These are phyloP conservation scores for Scutellaria minor DNA, from an alignment of 257 asterid species.

Conservation along the genomic window DNA sequence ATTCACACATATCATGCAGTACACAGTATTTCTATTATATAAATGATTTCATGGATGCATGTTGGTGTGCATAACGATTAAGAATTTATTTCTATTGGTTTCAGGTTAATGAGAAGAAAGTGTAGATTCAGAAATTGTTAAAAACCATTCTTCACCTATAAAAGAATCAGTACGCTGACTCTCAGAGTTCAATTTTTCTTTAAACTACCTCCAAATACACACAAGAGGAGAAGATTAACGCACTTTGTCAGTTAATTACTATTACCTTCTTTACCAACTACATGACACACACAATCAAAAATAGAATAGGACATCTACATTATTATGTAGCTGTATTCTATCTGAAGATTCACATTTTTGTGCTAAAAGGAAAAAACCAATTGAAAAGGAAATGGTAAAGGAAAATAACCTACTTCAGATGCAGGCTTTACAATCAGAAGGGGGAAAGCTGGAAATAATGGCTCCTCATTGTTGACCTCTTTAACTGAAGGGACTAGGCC, in stretches of 20 bases:
- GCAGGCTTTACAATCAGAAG: conserved; percentile 60
- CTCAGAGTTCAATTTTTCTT: background rate
- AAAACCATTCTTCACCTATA: conserved; percentile 6
- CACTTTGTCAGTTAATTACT: conserved; percentile 1
- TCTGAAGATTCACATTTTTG: conserved; percentile 31
- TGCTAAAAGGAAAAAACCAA: conserved; percentile 25
- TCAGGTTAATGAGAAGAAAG: conserved; percentile 16
- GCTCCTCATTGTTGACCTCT: conserved; percentile 96
- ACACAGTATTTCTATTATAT: background rate
- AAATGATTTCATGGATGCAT: conserved; percentile 1
- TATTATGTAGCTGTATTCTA: background rate
- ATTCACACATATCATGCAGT: background rate
- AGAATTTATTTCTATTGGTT: conserved; percentile 13
- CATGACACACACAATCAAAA: background rate
- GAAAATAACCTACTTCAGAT: conserved; percentile 55
- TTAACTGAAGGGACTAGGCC: conserved; percentile 94
- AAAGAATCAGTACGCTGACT: background rate
- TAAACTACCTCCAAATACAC: conserved; percentile 17
- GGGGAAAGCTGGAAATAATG: conserved; percentile 84
- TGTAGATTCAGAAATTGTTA: background rate
- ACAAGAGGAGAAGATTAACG: background rate
- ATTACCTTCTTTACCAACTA: background rate
- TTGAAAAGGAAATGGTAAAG: conserved; percentile 18
- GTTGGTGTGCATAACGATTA: conserved; percentile 1
- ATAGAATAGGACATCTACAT: conserved; percentile 7